Percentiles rank a stretch among this genome's conserved stretches.
Conservation (phyloP, 192 early-diverging fungal genomes). For the Backusella australiensis region DNA sequence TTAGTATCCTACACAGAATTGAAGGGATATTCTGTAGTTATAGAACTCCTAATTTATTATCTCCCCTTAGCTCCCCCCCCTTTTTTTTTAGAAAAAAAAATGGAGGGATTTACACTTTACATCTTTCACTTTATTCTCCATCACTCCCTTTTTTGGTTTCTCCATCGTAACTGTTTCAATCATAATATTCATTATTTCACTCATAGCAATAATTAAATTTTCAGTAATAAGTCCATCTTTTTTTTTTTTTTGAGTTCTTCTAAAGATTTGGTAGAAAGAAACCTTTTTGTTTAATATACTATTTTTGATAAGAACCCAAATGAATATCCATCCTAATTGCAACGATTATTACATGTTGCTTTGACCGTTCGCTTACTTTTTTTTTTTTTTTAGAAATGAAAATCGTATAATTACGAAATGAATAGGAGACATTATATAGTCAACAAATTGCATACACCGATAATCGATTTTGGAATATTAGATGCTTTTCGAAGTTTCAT, state of each 20-base stretch:
- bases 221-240: not conserved
- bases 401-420: not conserved
- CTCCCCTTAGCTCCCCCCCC: not conserved
- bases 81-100: not conserved
- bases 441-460: not conserved
- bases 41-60: conserved; percentile 4
- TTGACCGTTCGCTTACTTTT: too few relatives aligned
- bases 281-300: too few relatives aligned
- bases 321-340: not conserved
- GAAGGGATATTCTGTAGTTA: not conserved
- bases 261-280: not conserved
- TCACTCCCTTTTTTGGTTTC: not conserved
- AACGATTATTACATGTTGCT: not conserved
- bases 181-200: not conserved
- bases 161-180: not conserved
- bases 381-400: too few relatives aligned
- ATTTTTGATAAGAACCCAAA: not conserved
- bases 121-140: not conserved
- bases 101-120: not conserved
- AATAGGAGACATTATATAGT: not conserved
- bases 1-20: not conserved
- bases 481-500: not conserved
- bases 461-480: not conserved
- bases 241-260: not conserved
- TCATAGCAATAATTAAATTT: not conserved